Conservation (phyloP, 805 yeast genomes). For the Pichia exigua region DNA sequence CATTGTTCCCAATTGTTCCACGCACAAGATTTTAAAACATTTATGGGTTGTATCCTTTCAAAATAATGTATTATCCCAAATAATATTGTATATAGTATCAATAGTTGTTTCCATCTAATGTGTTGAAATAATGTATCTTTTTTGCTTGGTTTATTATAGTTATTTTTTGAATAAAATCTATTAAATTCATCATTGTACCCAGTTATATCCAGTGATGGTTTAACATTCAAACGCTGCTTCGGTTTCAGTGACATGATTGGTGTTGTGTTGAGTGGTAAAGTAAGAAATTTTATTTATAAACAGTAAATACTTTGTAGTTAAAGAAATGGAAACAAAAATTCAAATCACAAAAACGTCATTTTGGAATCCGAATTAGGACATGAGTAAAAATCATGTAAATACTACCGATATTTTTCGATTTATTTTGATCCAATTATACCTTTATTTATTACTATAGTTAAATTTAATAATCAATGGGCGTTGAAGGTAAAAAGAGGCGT, state of each 20-base stretch:
- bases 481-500: neutral
- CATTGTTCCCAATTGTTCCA: slow-evolving; percentile 69
- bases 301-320: neutral
- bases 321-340: neutral
- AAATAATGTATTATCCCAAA: slow-evolving; percentile 38
- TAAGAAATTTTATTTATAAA: no score
- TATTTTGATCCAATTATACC: no score
- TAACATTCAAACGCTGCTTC: slow-evolving; percentile 1
- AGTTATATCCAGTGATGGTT: neutral
- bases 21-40: slow-evolving; percentile 38
- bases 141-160: neutral
- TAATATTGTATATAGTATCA: slow-evolving; percentile 34
- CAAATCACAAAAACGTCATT: neutral
- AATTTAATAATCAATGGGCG: no score
- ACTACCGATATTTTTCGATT: no score
- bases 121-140: neutral
- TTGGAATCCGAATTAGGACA: neutral
- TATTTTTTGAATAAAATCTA: neutral
- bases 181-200: neutral
- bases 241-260: neutral
- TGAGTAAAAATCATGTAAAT: neutral
- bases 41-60: slow-evolving; percentile 44
- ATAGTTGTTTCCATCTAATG: slow-evolving; percentile 17
- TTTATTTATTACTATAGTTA: no score
- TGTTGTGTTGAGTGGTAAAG: neutral